phyloP scores from a whole-genome alignment of 306 rosid genomes.

The Ceratonia siliqua region DNA sequence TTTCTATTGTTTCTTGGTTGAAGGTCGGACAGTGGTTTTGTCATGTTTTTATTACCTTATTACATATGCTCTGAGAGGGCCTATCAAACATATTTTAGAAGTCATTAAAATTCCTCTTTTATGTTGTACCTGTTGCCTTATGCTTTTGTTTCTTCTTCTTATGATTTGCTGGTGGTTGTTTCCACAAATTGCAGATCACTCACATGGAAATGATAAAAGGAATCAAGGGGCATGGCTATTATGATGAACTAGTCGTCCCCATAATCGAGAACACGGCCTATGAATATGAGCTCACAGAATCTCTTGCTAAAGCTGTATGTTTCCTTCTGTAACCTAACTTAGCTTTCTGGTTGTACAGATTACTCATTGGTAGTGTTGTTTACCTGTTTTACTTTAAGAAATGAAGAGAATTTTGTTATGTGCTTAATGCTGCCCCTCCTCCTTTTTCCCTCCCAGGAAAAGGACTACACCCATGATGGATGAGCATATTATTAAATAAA shows the following conservation, averaged over 20 bases:
- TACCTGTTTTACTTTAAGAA: background rate
- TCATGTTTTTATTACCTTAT: constrained; percentile 9
- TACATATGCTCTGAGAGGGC: constrained; percentile 25
- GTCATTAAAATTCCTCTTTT: constrained; percentile 11
- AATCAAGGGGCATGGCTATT: constrained; percentile 95
- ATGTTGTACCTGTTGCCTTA: constrained; percentile 23
- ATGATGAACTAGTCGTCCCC: constrained; percentile 96
- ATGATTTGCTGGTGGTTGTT: constrained; percentile 20
- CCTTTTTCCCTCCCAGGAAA: background rate
- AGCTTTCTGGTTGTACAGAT: background rate
- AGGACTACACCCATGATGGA: background rate
- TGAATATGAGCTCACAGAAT: constrained; percentile 85
- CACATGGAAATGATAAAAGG: constrained; percentile 99
- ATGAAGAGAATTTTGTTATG: background rate
- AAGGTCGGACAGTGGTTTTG: background rate
- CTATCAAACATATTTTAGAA: constrained; percentile 9
- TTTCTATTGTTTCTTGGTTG: background rate
- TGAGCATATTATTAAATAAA: background rate
- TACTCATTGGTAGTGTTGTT: background rate
- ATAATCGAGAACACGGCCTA: constrained; percentile 90
- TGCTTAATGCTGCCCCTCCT: background rate
- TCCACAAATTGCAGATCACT: constrained; percentile 71
- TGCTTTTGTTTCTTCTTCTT: constrained; percentile 22
- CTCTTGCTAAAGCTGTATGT: constrained; percentile 95
- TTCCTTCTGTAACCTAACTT: constrained; percentile 9